phyloP scores from a whole-genome alignment of 495 filamentous ascomycete species.

The Thermothielavioides terrestris region DNA sequence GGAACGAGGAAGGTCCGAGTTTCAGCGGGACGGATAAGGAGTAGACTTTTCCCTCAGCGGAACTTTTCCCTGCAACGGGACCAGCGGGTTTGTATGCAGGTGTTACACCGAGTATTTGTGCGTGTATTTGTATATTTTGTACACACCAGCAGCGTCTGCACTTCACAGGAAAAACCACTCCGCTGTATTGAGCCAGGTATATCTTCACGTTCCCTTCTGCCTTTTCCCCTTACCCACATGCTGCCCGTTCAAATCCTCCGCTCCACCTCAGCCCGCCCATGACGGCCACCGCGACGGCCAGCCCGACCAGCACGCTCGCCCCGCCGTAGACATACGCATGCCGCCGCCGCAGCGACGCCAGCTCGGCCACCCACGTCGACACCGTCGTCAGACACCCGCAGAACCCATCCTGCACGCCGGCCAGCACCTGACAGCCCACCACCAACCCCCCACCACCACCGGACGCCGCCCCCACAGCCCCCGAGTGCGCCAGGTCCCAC shows the following conservation, averaged over 20 bases:
- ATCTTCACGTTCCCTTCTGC: no score
- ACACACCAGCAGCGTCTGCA: no score
- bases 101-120: no score
- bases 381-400: slow-evolving; percentile 86
- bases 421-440: slow-evolving; percentile 69
- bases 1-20: no score
- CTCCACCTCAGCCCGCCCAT: slow-evolving; percentile 79
- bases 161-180: no score
- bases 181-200: no score
- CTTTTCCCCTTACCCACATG: neutral
- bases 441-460: slow-evolving; percentile 37
- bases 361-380: slow-evolving; percentile 83
- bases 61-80: no score
- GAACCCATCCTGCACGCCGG: slow-evolving; percentile 83
- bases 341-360: slow-evolving; percentile 55
- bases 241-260: slow-evolving; percentile 41
- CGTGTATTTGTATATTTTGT: no score
- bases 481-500: slow-evolving; percentile 62
- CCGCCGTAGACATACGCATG: slow-evolving; percentile 72
- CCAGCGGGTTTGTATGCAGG: no score
- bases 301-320: slow-evolving; percentile 52
- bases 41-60: no score
- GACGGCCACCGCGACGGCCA: slow-evolving; percentile 62
- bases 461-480: slow-evolving; percentile 5
- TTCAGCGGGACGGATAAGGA: no score